Conservation (phyloP, 768 basidiomycete genomes). For the Trametes coccinea region DNA sequence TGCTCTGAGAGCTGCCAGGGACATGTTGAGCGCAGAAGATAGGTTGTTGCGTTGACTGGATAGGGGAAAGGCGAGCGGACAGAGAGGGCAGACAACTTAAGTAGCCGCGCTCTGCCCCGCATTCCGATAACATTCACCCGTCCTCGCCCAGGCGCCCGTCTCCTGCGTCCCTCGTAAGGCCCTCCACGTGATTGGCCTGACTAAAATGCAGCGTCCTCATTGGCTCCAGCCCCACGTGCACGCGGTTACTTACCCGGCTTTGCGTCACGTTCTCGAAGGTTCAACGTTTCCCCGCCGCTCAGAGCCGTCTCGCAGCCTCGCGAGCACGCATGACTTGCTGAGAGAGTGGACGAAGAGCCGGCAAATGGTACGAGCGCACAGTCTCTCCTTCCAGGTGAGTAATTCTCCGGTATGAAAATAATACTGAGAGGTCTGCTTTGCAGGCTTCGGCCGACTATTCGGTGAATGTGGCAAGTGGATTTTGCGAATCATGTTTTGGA, state of each 20-base stretch:
- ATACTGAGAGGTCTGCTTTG: too few species aligned
- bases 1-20: conserved; percentile 52
- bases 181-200: conserved; percentile 20
- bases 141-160: conserved; percentile 5
- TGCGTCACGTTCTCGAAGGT: conserved; percentile 4
- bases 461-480: too few species aligned
- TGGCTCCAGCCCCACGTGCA: conserved; percentile 9
- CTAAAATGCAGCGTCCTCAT: conserved; percentile 13
- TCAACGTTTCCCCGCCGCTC: neutral
- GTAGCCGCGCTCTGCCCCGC: neutral
- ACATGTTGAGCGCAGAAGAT: conserved; percentile 42
- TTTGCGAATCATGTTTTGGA: too few species aligned
- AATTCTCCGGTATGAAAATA: neutral
- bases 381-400: neutral
- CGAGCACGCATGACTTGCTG: neutral
- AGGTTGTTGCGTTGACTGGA: neutral
- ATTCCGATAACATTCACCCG: neutral
- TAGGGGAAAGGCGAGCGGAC: neutral
- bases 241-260: neutral
- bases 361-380: neutral
- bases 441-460: too few species aligned
- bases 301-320: neutral
- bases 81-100: neutral
- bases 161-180: conserved; percentile 1
- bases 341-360: neutral